Percentiles rank a stretch among this genome's conserved stretches.
These are phyloP conservation scores for Oryza longistaminata DNA, from an alignment of 176 grass and related monocot species.

Conservation along the genomic window DNA sequence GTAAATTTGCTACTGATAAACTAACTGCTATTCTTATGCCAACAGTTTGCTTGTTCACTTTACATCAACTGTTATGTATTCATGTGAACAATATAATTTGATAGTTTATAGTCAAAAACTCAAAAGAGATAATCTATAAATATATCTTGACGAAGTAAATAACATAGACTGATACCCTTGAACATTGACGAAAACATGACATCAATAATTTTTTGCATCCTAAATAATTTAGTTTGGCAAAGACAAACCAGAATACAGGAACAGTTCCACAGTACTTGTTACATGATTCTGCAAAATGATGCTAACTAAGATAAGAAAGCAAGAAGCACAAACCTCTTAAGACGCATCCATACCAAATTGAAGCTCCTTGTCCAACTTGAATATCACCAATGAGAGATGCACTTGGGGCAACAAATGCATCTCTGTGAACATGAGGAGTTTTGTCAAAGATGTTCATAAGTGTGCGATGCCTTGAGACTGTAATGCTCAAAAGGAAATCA, in stretches of 20 bases:
- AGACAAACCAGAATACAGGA: background rate
- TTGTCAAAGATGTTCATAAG: slow-evolving; percentile 92
- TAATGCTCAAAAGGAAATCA: slow-evolving; percentile 24
- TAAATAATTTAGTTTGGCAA: background rate
- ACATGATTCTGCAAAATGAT: slow-evolving; percentile 14
- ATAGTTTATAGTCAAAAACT: slow-evolving; percentile 2
- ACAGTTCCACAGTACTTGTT: background rate
- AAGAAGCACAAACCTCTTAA: slow-evolving; percentile 71
- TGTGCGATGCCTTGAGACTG: slow-evolving; percentile 94
- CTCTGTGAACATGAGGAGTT: slow-evolving; percentile 67
- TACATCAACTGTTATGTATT: slow-evolving; percentile 16
- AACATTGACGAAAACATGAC: background rate
- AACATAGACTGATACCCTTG: slow-evolving; percentile 1
- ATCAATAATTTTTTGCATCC: background rate
- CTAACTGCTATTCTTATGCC: background rate
- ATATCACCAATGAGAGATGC: slow-evolving; percentile 92
- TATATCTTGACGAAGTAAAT: background rate
- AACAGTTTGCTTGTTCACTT: background rate
- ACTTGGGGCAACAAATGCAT: slow-evolving; percentile 98
- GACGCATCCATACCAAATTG: slow-evolving; percentile 97
- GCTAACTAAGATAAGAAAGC: background rate
- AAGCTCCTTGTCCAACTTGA: slow-evolving; percentile 80
- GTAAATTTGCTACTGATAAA: slow-evolving; percentile 19
- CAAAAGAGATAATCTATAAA: background rate
- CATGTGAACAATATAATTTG: background rate